Evolutionary conservation across 2,329 filamentous ascomycete genomes (phyloP).

Genomic region (Incumbomyces delicatus): DNA sequence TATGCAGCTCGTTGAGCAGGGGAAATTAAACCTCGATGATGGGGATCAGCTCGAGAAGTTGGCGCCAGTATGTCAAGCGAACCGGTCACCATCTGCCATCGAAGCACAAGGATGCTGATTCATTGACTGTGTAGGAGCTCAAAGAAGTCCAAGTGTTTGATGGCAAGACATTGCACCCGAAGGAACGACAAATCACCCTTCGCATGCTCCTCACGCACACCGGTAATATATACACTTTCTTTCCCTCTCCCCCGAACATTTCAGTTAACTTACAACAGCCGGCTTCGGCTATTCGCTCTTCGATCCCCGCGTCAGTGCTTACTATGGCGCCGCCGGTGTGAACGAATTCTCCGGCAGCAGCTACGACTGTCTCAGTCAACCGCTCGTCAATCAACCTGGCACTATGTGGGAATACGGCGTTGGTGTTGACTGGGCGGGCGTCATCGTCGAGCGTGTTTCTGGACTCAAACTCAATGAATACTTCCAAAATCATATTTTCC

Average conservation of each 20-base stretch:
- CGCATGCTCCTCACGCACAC: constrained; percentile 44
- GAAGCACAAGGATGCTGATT: constrained; percentile 1
- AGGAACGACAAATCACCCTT: constrained; percentile 38
- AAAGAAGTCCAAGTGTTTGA: constrained; percentile 38
- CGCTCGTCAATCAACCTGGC: constrained; percentile 56
- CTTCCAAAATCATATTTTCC: constrained; percentile 39
- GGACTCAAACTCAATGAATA: constrained; percentile 40
- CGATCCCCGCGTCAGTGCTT: constrained; percentile 33
- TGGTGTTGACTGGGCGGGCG: constrained; percentile 45
- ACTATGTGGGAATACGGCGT: constrained; percentile 53
- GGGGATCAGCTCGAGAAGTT: constrained; percentile 36
- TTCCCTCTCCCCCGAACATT: too few species aligned
- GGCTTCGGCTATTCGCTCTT: constrained; percentile 40
- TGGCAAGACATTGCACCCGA: constrained; percentile 25
- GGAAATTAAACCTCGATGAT: constrained; percentile 41
- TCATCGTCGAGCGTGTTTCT: constrained; percentile 38
- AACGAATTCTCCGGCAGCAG: constrained; percentile 48
- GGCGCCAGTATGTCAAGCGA: constrained; percentile 27
- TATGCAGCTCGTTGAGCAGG: constrained; percentile 51
- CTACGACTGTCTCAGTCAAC: constrained; percentile 39
- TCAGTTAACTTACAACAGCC: constrained; percentile 15
- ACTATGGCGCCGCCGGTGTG: constrained; percentile 37
- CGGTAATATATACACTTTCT: constrained; percentile 31
- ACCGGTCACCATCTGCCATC: too few species aligned
- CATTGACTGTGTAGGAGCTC: too few species aligned